phyloP scores from a whole-genome alignment of 495 filamentous ascomycete species.

The Corynascus novoguineensis region DNA sequence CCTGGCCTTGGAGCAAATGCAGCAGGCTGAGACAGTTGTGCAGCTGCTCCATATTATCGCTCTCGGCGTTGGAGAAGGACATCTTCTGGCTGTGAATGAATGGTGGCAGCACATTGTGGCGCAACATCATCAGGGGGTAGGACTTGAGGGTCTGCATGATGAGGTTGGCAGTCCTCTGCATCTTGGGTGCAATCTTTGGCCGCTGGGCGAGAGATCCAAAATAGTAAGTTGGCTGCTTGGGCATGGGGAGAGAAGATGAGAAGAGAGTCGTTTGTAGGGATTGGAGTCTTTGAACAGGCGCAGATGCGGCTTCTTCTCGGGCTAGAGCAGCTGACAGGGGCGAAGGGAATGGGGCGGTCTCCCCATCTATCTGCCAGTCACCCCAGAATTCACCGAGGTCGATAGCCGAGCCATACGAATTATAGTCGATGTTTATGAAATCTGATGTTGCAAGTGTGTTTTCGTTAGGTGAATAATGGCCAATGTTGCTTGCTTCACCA shows the following conservation, averaged over 20 bases:
- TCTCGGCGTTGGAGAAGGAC: background rate
- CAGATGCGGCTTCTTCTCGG: background rate
- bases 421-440: background rate
- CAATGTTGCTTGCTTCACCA: background rate
- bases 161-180: background rate
- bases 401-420: background rate
- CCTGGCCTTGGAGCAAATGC: constrained; percentile 32
- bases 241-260: background rate
- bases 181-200: background rate
- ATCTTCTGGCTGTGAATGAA: background rate
- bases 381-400: background rate
- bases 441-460: background rate
- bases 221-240: background rate
- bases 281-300: background rate
- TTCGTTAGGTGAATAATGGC: background rate
- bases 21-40: constrained; percentile 44
- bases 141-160: background rate
- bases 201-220: background rate
- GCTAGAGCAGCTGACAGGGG: background rate
- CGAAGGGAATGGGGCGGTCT: background rate
- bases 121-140: background rate
- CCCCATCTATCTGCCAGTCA: background rate
- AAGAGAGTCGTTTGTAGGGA: background rate
- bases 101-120: background rate
- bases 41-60: constrained; percentile 35